Evolutionary conservation across 331 rosid species (phyloP), one percentile per base, ranked within the genome.

Genomic region (Acacia pycnantha): DNA sequence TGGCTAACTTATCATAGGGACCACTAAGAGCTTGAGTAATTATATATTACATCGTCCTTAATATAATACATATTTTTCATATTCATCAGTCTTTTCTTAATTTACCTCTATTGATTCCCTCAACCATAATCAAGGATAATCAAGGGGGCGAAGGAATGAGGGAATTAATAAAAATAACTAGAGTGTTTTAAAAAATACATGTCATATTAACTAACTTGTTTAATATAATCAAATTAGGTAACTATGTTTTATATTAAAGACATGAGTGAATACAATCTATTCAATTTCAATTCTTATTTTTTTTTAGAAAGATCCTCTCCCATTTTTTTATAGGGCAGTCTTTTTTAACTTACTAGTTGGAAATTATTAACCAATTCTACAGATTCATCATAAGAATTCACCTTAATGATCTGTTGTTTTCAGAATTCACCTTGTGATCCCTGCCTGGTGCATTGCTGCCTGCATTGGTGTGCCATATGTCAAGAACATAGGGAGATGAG

Each of bases 341-440:
- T 48, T 48, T 48, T 48, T 14, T 1, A 48, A 48, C 54, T 48
- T 48, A 12, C 53, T 47, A 47, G 21, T 48, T 48, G 54, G 18
- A 48, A 48, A 48, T 15, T 48, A 15, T 15, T 48, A 14, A 48
- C 54, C 21, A 48, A 48, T 10, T 48, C 19, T 48, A 48, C 1
- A 48, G 62, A 56, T 56, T 56, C 62, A 56, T 56, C 14, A 21
- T 21, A n/a, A n/a, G 62, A 21, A 56, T n/a, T 56, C 62, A 9
- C 13, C 27, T 56, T 56, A 9, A 21, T 21, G 62, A 56, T 56
- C 7, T 79, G 18, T 58, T 80, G 5, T n/a, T 79, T 78, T 65
- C 83, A 93, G 96, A 85, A 91, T 83, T 87, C 96, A 48, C 97
- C 94, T 19, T 93, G 94, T 82, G 97, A 93, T 70, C 96, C 96